These are phyloP conservation scores for Cornus florida DNA, from an alignment of 148 eudicot species.

Conservation along the genomic window DNA sequence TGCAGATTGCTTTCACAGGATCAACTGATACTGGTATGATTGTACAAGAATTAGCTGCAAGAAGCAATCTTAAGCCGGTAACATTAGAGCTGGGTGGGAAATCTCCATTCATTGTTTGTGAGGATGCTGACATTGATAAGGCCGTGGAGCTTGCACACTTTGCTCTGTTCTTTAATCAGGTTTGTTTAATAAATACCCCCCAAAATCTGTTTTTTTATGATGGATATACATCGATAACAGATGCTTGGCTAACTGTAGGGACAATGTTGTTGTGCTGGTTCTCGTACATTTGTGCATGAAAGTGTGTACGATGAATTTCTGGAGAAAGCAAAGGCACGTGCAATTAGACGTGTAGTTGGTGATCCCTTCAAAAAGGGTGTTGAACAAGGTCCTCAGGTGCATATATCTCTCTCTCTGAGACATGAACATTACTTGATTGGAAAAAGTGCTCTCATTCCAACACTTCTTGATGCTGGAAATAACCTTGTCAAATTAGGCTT, in stretches of 20 bases:
- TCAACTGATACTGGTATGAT: conserved; percentile 59
- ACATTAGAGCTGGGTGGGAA: conserved; percentile 79
- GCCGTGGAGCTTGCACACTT: conserved; percentile 72
- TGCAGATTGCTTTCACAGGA: conserved; percentile 68
- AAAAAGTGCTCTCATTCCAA: neutral
- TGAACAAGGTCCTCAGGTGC: conserved; percentile 99
- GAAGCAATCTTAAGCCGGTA: conserved; percentile 60
- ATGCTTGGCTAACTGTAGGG: conserved; percentile 47
- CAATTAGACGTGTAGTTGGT: conserved; percentile 74
- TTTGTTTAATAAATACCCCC: neutral
- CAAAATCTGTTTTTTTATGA: neutral
- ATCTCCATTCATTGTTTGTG: conserved; percentile 65
- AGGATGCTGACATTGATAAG: conserved; percentile 57
- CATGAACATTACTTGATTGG: neutral
- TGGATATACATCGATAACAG: neutral
- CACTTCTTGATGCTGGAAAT: neutral
- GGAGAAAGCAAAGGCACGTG: conserved; percentile 89
- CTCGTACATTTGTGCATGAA: conserved; percentile 89
- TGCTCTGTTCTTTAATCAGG: conserved; percentile 54
- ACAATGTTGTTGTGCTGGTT: conserved; percentile 28
- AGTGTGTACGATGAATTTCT: conserved; percentile 75
- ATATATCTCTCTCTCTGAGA: neutral
- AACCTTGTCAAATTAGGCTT: no score
- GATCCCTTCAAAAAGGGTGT: conserved; percentile 85
- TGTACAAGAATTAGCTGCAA: conserved; percentile 56